Conservation (phyloP, 1,139 yeast genomes). For the Blastobotrys serpentis region DNA sequence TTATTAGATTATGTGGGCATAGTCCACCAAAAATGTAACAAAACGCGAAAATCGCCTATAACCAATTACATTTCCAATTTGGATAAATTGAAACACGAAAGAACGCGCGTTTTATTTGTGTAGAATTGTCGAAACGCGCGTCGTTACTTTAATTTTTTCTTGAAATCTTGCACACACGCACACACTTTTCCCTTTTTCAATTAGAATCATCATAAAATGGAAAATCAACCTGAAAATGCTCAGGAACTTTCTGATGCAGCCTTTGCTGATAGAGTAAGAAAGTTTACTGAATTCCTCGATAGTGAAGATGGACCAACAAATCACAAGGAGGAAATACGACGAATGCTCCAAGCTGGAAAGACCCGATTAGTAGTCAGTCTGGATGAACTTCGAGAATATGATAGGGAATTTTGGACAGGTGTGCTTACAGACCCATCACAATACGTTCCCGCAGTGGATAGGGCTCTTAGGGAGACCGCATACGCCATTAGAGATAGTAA, state of each 20-base stretch:
- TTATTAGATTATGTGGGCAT: no score
- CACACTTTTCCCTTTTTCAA: no score
- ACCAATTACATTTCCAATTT: slow-evolving; percentile 1
- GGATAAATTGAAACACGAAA: slow-evolving; percentile 9
- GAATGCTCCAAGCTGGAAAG: slow-evolving; percentile 65
- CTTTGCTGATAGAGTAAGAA: slow-evolving; percentile 73
- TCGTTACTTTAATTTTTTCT: no score
- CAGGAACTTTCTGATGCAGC: slow-evolving; percentile 33
- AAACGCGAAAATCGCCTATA: neutral
- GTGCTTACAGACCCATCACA: slow-evolving; percentile 76
- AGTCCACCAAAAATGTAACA: slow-evolving; percentile 12
- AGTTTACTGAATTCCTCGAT: slow-evolving; percentile 86
- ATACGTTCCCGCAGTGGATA: slow-evolving; percentile 83
- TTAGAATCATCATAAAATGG: neutral
- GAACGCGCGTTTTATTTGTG: slow-evolving; percentile 9
- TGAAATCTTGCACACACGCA: no score
- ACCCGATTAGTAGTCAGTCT: slow-evolving; percentile 72
- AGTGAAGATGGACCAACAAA: slow-evolving; percentile 47
- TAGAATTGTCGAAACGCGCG: neutral
- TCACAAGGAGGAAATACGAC: slow-evolving; percentile 67
- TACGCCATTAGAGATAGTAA: slow-evolving; percentile 45
- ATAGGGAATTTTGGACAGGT: slow-evolving; percentile 76
- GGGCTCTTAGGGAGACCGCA: slow-evolving; percentile 78
- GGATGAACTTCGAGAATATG: slow-evolving; percentile 87
- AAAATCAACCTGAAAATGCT: slow-evolving; percentile 6